Conservation (phyloP, 495 filamentous ascomycete species). For the Penicillium robsamsonii region DNA sequence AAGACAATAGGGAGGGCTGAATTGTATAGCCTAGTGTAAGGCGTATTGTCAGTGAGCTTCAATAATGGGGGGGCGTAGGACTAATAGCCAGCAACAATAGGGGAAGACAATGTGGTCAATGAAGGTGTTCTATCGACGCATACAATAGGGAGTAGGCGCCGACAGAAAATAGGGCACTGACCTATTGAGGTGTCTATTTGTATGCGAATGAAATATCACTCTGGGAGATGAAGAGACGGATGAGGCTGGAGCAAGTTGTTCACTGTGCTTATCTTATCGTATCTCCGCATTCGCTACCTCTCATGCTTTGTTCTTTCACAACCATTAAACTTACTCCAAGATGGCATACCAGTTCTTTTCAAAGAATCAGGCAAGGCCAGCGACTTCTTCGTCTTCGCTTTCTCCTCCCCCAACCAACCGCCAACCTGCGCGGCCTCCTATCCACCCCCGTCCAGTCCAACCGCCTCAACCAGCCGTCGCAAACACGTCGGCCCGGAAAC, state of each 20-base stretch:
- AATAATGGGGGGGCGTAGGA: constrained; percentile 1
- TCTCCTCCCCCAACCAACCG: constrained; percentile 8
- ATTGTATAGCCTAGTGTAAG: constrained; percentile 6
- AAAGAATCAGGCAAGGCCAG: constrained; percentile 33
- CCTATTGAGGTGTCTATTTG: constrained; percentile 18
- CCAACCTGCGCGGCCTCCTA: constrained; percentile 28
- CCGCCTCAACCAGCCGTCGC: constrained; percentile 23
- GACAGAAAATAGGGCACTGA: constrained; percentile 8
- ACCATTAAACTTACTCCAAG: constrained; percentile 2
- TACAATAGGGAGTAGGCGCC: background rate
- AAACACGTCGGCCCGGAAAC: constrained; percentile 27
- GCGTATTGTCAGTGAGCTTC: constrained; percentile 9
- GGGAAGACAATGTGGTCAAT: constrained; percentile 6
- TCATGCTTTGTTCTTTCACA: constrained; percentile 6
- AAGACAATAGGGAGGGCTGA: constrained; percentile 1
- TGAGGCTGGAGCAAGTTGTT: constrained; percentile 24
- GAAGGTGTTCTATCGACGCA: background rate
- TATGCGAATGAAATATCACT: constrained; percentile 3
- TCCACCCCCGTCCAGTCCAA: constrained; percentile 33
- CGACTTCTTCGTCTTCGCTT: constrained; percentile 28
- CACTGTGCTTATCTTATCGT: constrained; percentile 42
- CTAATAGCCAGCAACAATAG: constrained; percentile 8
- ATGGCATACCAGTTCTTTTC: constrained; percentile 47
- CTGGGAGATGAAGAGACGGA: constrained; percentile 9
- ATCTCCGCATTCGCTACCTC: constrained; percentile 38